phyloP scores from a whole-genome alignment of 805 yeast genomes.

The Spencermartinsiella europaea region DNA sequence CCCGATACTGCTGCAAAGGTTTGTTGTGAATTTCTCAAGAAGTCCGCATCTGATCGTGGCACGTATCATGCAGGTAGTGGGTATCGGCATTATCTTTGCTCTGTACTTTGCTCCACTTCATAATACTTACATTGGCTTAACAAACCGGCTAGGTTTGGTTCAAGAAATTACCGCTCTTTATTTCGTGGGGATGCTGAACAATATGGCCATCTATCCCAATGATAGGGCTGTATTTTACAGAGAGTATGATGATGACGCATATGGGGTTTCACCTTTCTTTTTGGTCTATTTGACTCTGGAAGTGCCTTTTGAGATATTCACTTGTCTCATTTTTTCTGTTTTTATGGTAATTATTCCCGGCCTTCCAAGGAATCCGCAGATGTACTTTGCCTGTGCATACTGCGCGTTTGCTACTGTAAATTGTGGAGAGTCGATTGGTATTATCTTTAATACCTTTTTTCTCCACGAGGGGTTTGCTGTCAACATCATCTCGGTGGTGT shows the following conservation, averaged over 20 bases:
- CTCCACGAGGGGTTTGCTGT: constrained; percentile 76
- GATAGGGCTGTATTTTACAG: constrained; percentile 74
- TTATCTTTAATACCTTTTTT: constrained; percentile 68
- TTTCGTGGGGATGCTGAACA: constrained; percentile 75
- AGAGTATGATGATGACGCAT: constrained; percentile 69
- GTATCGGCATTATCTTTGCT: constrained; percentile 60
- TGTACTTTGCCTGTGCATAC: constrained; percentile 62
- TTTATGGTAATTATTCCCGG: constrained; percentile 69
- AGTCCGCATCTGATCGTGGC: constrained; percentile 58
- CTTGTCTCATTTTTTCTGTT: constrained; percentile 53
- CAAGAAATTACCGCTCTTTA: constrained; percentile 71
- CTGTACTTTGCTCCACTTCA: constrained; percentile 61
- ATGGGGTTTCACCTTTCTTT: constrained; percentile 61
- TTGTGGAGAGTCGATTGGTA: constrained; percentile 83
- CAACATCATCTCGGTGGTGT: constrained; percentile 58
- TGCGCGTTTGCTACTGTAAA: constrained; percentile 50
- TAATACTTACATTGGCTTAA: constrained; percentile 44
- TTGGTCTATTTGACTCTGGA: constrained; percentile 55
- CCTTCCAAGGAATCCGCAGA: constrained; percentile 57
- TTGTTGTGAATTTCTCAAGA: constrained; percentile 40
- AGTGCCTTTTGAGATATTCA: constrained; percentile 60
- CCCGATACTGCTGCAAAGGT: constrained; percentile 35
- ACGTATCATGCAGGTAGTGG: constrained; percentile 57
- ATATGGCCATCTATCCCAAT: constrained; percentile 66
- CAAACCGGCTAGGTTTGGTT: constrained; percentile 65